A percentile compares a stretch with the other conserved stretches of the same genome.
phyloP scores from a whole-genome alignment of 805 yeast species.

The Pachysolen tannophilus region DNA sequence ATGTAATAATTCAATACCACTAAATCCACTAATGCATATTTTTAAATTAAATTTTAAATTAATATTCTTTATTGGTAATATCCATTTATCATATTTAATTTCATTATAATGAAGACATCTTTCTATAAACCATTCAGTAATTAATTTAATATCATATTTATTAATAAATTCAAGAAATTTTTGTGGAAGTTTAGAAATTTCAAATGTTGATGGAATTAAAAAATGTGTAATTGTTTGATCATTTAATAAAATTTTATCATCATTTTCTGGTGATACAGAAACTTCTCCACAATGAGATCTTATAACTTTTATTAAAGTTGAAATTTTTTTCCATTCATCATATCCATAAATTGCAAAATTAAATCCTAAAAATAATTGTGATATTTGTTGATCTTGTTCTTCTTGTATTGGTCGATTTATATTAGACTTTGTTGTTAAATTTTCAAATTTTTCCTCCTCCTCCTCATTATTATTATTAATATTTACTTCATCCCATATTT shows the following conservation, averaged over 20 bases:
- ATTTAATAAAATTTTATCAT: conserved; percentile 21
- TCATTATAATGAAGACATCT: conserved; percentile 54
- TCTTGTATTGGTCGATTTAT: not conserved
- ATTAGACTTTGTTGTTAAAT: not conserved
- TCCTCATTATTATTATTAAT: conserved; percentile 5
- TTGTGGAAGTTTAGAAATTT: conserved; percentile 12
- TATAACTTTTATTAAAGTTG: conserved; percentile 33
- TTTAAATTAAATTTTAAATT: conserved; percentile 19
- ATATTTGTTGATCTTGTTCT: conserved; percentile 6
- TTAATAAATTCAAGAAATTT: conserved; percentile 10
- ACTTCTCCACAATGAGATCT: conserved; percentile 37
- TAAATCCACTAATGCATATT: conserved; percentile 49
- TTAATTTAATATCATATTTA: conserved; percentile 22
- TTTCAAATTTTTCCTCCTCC: not conserved
- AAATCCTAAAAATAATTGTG: conserved; percentile 31
- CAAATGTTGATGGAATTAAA: conserved; percentile 18
- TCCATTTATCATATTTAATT: conserved; percentile 54
- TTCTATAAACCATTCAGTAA: conserved; percentile 81
- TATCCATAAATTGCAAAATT: conserved; percentile 37
- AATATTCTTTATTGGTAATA: conserved; percentile 35
- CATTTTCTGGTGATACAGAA: conserved; percentile 3
- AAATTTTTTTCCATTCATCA: conserved; percentile 23
- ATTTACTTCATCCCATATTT: conserved; percentile 21
- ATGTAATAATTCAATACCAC: conserved; percentile 71
- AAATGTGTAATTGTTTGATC: conserved; percentile 10